Base-by-base conservation (phyloP, 2,329 filamentous ascomycete genomes). In the Periconia digitata region DNA sequence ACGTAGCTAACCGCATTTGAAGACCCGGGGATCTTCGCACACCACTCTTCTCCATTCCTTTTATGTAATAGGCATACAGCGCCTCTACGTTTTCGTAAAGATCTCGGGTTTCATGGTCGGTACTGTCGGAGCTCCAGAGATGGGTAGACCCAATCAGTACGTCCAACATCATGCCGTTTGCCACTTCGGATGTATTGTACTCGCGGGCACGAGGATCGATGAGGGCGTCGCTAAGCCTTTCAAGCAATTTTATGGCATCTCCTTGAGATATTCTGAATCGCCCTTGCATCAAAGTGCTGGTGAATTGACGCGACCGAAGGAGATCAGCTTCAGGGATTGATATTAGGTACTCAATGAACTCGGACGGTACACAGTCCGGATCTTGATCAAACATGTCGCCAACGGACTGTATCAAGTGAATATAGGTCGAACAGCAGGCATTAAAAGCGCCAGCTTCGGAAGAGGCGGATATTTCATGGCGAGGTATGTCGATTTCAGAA, bases 1-100 rank as follows among this genome's bases (percentile, higher is more conserved):
- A 75, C 18, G 76, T 73, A 3, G 85, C 82, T 50, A 96, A 76
- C 1, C 79, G 76, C 44, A 85, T 82, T 54, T 92, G 85, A 1
- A 87, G 82, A 47, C 76, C 79, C 2, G 85, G 74, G 0, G 92
- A 95, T 40, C 90, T 54, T 39, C 68, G 79, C 32, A 87, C 79
- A 38, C 85, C 85, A 38, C 82, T 85, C 6, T 81, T 79, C 21
- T 96, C 72, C 23, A 85, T 82, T 16, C 79, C 79, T 45, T 83
- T 82, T 40, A 91, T 80, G 55, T 94, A 86, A 75, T 90, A 90
- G 38, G 81, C 74, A 68, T 97, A 97, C 17, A 96, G 74, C 51
- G 95, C 86, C 17, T 84, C 81, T 3, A 86, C 89, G 35, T 81
- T 78, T 3, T 82, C 80, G n/a, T 79, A 79, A 2, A 96, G 47